phyloP scores from a whole-genome alignment of 345 rosid species.

The Eucalyptus cloeziana region DNA sequence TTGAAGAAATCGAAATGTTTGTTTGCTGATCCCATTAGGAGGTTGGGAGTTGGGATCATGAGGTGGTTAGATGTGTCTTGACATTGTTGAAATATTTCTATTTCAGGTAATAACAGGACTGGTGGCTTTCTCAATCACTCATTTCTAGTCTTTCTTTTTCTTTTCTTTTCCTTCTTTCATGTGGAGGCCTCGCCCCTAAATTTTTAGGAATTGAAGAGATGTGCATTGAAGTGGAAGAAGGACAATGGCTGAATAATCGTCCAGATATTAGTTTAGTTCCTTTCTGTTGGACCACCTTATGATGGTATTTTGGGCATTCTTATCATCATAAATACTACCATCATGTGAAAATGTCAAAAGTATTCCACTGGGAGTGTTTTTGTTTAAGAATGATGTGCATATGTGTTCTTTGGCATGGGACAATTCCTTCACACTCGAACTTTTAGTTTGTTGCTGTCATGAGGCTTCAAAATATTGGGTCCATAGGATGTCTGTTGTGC shows the following conservation, averaged over 20 bases:
- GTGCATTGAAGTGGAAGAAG: background rate
- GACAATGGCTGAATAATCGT: background rate
- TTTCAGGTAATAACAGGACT: background rate
- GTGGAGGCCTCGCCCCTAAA: background rate
- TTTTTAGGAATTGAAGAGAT: background rate
- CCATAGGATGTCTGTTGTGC: background rate
- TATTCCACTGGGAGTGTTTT: background rate
- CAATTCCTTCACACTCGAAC: background rate
- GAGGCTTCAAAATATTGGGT: background rate
- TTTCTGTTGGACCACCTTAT: background rate
- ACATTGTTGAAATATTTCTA: background rate
- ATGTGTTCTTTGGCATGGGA: background rate
- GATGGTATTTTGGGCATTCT: background rate
- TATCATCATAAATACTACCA: background rate
- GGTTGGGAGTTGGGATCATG: background rate
- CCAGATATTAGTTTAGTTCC: background rate
- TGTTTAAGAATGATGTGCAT: background rate
- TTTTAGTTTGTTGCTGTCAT: background rate
- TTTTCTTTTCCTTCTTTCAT: background rate
- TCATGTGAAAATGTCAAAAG: background rate
- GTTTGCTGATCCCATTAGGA: background rate
- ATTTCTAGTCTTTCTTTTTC: background rate
- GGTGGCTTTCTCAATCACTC: background rate
- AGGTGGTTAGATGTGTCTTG: background rate
- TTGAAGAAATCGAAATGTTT: background rate